Evolutionary conservation across 192 early-diverging fungal species (phyloP).

Genomic region (Umbelopsis isabellina): DNA sequence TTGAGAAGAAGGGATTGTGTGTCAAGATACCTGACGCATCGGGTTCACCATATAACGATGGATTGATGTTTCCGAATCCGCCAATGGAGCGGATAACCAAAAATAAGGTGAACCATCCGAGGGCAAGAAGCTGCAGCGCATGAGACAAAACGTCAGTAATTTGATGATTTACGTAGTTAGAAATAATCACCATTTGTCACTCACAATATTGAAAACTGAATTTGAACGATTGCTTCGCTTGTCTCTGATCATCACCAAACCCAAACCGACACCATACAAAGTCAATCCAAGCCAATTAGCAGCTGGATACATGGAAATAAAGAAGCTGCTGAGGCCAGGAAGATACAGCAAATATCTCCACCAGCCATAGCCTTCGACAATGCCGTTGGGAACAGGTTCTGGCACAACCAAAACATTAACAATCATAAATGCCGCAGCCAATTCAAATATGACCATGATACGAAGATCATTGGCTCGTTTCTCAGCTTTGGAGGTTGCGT

Average conservation of each 20-base stretch:
- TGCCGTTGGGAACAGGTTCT: neutral
- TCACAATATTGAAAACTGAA: slow-evolving; percentile 59
- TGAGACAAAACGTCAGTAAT: neutral
- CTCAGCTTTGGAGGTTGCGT: neutral
- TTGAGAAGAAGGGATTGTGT: slow-evolving; percentile 18
- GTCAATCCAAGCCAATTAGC: slow-evolving; percentile 25
- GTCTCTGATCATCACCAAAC: slow-evolving; percentile 10
- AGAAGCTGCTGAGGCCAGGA: slow-evolving; percentile 5
- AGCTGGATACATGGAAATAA: slow-evolving; percentile 21
- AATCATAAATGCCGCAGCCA: slow-evolving; percentile 6
- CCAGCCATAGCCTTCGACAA: slow-evolving; percentile 17
- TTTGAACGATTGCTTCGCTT: slow-evolving; percentile 29
- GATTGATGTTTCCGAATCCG: slow-evolving; percentile 20
- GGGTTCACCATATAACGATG: neutral
- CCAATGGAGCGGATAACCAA: slow-evolving; percentile 25
- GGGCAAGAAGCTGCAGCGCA: neutral
- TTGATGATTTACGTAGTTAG: neutral
- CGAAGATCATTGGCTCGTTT: neutral
- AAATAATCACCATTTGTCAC: neutral
- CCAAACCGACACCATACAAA: slow-evolving; percentile 24
- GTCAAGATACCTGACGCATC: neutral
- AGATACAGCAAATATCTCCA: slow-evolving; percentile 25
- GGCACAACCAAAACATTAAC: slow-evolving; percentile 18
- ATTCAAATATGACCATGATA: neutral
- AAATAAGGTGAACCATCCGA: slow-evolving; percentile 50